phyloP scores from a whole-genome alignment of 768 basidiomycete species.

The Lentinus brumalis region DNA sequence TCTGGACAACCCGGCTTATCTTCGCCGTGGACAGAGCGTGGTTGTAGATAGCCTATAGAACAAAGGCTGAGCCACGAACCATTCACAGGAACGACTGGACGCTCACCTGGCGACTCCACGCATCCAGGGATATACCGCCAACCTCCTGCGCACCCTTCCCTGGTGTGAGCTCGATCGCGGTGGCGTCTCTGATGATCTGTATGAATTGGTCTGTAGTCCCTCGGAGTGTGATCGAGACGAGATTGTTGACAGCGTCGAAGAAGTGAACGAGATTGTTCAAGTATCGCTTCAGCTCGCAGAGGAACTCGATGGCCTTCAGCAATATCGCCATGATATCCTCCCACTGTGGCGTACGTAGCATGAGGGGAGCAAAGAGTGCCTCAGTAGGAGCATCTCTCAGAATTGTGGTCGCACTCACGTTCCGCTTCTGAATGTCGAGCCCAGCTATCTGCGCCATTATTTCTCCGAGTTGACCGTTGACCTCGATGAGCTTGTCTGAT shows the following conservation, averaged over 20 bases:
- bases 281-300: slow-evolving; percentile 4
- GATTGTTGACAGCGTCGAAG: slow-evolving; percentile 4
- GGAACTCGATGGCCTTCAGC: not conserved
- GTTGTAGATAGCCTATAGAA: slow-evolving; percentile 5
- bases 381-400: not conserved
- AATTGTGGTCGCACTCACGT: not conserved
- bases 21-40: slow-evolving; percentile 1
- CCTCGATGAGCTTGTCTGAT: slow-evolving; percentile 2
- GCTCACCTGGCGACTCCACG: not conserved
- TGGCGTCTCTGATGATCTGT: slow-evolving; percentile 2
- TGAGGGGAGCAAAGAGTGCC: not conserved
- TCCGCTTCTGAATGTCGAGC: not conserved
- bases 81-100: not conserved
- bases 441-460: not conserved
- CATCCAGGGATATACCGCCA: not conserved
- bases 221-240: not conserved
- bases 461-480: not conserved
- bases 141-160: not conserved
- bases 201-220: slow-evolving; percentile 1
- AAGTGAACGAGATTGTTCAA: slow-evolving; percentile 7
- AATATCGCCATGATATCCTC: slow-evolving; percentile 1
- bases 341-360: not conserved
- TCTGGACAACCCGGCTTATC: slow-evolving; percentile 5
- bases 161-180: not conserved
- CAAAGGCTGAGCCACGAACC: not conserved